A percentile compares a stretch with the other conserved stretches of the same genome.
Evolutionary conservation across 2,329 filamentous ascomycete genomes (phyloP).

Genomic region (Trichophyton benhamiae): DNA sequence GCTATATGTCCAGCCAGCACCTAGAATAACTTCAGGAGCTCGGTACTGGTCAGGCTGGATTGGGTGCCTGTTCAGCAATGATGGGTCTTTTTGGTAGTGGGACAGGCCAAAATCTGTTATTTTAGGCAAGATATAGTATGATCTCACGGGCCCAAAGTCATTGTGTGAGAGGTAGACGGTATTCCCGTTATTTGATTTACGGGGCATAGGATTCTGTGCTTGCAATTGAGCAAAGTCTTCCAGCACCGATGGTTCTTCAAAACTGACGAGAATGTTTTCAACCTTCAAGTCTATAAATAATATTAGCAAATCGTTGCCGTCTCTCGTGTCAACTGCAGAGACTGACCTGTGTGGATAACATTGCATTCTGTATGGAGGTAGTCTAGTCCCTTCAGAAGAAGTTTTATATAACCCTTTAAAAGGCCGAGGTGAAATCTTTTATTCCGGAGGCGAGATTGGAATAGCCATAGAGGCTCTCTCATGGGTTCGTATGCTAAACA

Average conservation of each 20-base stretch:
- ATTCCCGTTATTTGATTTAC: constrained; percentile 17
- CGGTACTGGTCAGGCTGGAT: constrained; percentile 29
- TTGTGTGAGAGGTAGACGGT: constrained; percentile 5
- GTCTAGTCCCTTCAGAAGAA: constrained; percentile 30
- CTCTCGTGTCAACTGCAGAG: no score
- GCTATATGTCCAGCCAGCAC: constrained; percentile 33
- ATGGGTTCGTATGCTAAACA: constrained; percentile 29
- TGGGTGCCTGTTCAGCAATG: background rate
- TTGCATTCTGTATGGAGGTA: constrained; percentile 34
- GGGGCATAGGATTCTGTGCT: constrained; percentile 18
- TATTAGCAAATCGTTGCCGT: background rate
- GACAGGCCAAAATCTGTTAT: constrained; percentile 10
- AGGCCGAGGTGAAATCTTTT: constrained; percentile 20
- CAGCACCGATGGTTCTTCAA: constrained; percentile 19
- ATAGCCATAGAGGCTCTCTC: constrained; percentile 26
- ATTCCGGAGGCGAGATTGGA: constrained; percentile 17
- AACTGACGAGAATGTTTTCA: constrained; percentile 30
- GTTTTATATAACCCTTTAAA: constrained; percentile 24
- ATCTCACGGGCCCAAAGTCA: constrained; percentile 3
- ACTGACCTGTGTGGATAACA: constrained; percentile 32
- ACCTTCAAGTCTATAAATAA: constrained; percentile 29
- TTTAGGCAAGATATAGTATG: constrained; percentile 4
- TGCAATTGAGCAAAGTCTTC: constrained; percentile 14
- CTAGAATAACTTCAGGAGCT: constrained; percentile 36
- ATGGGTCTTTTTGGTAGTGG: background rate